A percentile compares a stretch with the other conserved stretches of the same genome.
phyloP scores from a whole-genome alignment of 441 rosid genomes.

The Mallotus repandus region DNA sequence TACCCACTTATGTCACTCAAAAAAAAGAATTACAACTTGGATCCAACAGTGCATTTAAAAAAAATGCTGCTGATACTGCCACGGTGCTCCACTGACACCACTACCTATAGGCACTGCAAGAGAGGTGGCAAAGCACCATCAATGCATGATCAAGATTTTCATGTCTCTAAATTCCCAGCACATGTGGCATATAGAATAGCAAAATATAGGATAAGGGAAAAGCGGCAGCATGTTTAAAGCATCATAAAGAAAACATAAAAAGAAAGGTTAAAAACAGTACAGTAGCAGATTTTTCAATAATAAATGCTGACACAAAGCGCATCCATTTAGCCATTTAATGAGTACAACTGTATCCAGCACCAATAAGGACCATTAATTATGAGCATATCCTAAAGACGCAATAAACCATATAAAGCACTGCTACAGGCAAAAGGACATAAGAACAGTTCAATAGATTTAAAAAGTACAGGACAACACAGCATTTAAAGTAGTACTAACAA shows the following conservation, averaged over 20 bases:
- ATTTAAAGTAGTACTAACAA: constrained; percentile 14
- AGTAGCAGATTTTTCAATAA: constrained; percentile 6
- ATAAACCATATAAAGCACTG: constrained; percentile 9
- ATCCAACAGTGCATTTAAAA: constrained; percentile 7
- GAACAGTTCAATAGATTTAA: background rate
- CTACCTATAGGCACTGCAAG: background rate
- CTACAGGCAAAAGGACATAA: constrained; percentile 6
- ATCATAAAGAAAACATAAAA: background rate
- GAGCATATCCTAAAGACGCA: background rate
- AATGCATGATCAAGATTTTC: constrained; percentile 18
- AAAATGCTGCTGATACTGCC: background rate
- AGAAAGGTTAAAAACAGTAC: background rate
- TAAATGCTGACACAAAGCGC: background rate
- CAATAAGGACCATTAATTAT: constrained; percentile 1
- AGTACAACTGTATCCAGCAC: constrained; percentile 15
- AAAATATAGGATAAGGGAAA: background rate
- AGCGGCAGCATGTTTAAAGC: constrained; percentile 7
- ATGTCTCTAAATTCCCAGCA: constrained; percentile 29
- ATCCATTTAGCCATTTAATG: background rate
- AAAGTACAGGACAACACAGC: constrained; percentile 18
- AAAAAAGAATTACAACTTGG: constrained; percentile 17
- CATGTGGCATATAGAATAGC: constrained; percentile 1
- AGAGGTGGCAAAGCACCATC: background rate
- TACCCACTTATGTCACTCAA: constrained; percentile 3
- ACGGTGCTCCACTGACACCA: constrained; percentile 20